Evolutionary conservation across 2,329 filamentous ascomycete genomes (phyloP).

Genomic region (Bertia moriformis): DNA sequence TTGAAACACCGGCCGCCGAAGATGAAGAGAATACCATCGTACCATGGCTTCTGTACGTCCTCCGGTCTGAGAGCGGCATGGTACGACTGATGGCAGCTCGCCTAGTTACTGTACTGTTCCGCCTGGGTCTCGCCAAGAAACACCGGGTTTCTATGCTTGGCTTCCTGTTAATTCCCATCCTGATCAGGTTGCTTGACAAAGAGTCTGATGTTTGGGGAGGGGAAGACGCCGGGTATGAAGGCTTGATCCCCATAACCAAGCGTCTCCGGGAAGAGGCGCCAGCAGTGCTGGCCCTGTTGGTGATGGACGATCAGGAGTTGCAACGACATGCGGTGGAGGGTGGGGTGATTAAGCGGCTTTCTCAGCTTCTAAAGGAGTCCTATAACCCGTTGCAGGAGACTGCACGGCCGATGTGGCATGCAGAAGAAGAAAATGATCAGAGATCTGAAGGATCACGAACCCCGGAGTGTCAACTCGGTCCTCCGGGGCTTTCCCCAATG

Average conservation of each 20-base stretch:
- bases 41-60: constrained; percentile 56
- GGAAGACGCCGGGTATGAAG: constrained; percentile 19
- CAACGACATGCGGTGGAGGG: constrained; percentile 71
- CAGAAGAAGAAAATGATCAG: constrained; percentile 20
- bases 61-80: constrained; percentile 39
- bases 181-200: constrained; percentile 52
- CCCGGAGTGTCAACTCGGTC: constrained; percentile 36
- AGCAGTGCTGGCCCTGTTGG: constrained; percentile 60
- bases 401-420: constrained; percentile 14
- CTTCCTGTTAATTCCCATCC: constrained; percentile 53
- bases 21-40: constrained; percentile 58
- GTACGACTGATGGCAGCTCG: constrained; percentile 55
- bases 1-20: constrained; percentile 24
- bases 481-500: constrained; percentile 41
- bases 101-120: constrained; percentile 55
- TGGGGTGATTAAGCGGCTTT: constrained; percentile 28
- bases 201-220: constrained; percentile 15
- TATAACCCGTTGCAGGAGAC: constrained; percentile 18
- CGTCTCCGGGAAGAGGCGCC: constrained; percentile 57
- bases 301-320: constrained; percentile 63
- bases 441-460: constrained; percentile 11
- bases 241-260: constrained; percentile 22
- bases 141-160: constrained; percentile 49
- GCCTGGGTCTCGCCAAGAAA: constrained; percentile 50
- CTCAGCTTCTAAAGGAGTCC: constrained; percentile 31